These are phyloP conservation scores for Colletotrichum tanaceti DNA, from an alignment of 2,329 filamentous ascomycete genomes.

Conservation along the genomic window DNA sequence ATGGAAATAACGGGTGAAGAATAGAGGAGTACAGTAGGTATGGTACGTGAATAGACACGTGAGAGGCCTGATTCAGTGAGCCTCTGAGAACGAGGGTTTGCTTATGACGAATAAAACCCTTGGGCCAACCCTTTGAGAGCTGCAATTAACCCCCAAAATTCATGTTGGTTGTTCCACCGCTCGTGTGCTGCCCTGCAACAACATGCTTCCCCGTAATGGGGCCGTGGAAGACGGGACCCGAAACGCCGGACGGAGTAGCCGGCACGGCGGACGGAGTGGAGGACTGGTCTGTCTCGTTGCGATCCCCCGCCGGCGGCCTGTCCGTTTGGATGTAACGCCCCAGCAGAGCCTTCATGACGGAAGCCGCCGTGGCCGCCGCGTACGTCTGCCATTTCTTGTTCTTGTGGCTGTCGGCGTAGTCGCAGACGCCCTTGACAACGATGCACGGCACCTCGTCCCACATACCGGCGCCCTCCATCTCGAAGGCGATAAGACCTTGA, in stretches of 20 bases:
- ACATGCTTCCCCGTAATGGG: neutral
- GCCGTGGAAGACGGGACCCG: neutral
- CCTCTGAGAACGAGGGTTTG: too few relatives aligned
- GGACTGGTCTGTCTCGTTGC: neutral
- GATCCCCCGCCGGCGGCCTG: neutral
- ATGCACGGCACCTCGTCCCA: slow-evolving; percentile 48
- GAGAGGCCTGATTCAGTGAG: too few relatives aligned
- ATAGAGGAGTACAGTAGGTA: too few relatives aligned
- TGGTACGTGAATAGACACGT: too few relatives aligned
- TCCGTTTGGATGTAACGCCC: slow-evolving; percentile 3
- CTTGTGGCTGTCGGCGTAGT: slow-evolving; percentile 56
- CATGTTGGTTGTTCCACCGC: neutral
- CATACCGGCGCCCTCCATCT: slow-evolving; percentile 51
- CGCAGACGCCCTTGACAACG: slow-evolving; percentile 52
- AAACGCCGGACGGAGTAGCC: too few relatives aligned
- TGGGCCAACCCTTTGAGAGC: accelerated
- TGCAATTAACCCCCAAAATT: neutral
- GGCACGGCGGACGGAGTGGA: too few relatives aligned
- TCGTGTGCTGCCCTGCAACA: neutral
- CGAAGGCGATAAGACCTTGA: slow-evolving; percentile 46
- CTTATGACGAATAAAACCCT: too few relatives aligned
- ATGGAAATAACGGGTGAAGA: too few relatives aligned
- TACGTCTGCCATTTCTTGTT: slow-evolving; percentile 53
- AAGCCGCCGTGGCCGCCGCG: slow-evolving; percentile 54
- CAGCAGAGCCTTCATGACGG: slow-evolving; percentile 37